Conservation (phyloP, 2,329 filamentous ascomycete species). For the Endoconidiophora polonica region DNA sequence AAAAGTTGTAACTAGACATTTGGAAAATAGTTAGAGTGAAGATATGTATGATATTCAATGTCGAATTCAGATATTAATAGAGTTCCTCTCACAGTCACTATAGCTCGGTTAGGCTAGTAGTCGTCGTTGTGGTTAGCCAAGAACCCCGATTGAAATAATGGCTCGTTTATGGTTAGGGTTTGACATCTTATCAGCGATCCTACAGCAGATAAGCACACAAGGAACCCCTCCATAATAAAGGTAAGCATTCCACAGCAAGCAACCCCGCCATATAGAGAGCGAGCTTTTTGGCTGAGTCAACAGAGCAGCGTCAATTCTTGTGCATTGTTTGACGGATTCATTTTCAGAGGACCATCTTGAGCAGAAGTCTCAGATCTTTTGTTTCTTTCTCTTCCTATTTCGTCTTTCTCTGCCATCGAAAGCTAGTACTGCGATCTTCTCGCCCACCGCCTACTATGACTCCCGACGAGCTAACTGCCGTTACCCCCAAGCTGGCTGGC, state of each 20-base stretch:
- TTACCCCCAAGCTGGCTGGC: conserved; percentile 33
- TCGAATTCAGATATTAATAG: not conserved
- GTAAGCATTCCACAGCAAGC: not conserved
- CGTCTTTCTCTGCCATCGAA: not conserved
- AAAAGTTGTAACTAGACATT: conserved; percentile 4
- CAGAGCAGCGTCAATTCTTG: not conserved
- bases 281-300: conserved; percentile 11
- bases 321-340: no score
- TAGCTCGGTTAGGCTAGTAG: not conserved
- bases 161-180: not conserved
- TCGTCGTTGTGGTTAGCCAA: not conserved
- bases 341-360: no score
- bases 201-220: not conserved
- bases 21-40: not conserved
- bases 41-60: no score
- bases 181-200: not conserved
- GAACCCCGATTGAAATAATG: not conserved
- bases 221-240: not conserved
- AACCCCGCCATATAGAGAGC: conserved; percentile 7
- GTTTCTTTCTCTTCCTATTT: not conserved
- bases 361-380: no score
- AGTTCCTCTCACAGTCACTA: not conserved
- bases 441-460: conserved; percentile 30
- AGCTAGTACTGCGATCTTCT: not conserved
- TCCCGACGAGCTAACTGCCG: conserved; percentile 35